phyloP scores from a whole-genome alignment of 2,329 filamentous ascomycete genomes.

The Paraphoma chrysanthemicola region DNA sequence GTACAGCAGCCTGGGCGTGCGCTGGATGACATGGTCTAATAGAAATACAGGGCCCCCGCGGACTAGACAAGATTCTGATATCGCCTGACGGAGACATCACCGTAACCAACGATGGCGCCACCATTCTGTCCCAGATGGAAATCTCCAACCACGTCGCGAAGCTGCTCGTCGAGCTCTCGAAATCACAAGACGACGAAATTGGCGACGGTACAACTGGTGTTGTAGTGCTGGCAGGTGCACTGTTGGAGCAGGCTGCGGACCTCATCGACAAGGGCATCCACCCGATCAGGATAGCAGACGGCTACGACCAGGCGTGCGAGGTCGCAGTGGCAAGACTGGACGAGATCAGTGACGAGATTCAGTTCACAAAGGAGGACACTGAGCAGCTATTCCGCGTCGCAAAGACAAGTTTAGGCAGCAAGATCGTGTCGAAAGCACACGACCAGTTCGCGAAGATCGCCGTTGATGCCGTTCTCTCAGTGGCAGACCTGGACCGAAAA shows the following conservation, averaged over 20 bases:
- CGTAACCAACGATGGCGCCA: slow-evolving; percentile 98
- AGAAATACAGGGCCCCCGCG: slow-evolving; percentile 74
- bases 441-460: slow-evolving; percentile 98
- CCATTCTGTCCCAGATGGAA: slow-evolving; percentile 97
- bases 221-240: slow-evolving; percentile 90
- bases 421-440: slow-evolving; percentile 98
- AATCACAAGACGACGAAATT: slow-evolving; percentile 98
- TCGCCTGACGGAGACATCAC: slow-evolving; percentile 99
- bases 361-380: slow-evolving; percentile 81
- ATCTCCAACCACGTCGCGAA: slow-evolving; percentile 98
- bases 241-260: slow-evolving; percentile 95
- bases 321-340: slow-evolving; percentile 93
- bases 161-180: slow-evolving; percentile 93
- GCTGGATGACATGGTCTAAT: slow-evolving; percentile 11
- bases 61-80: slow-evolving; percentile 98
- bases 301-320: slow-evolving; percentile 97
- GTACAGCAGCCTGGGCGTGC: slow-evolving; percentile 47
- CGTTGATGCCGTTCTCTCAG: slow-evolving; percentile 94
- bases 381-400: slow-evolving; percentile 92
- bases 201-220: slow-evolving; percentile 98
- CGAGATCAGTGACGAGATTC: slow-evolving; percentile 87
- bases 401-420: slow-evolving; percentile 94
- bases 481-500: slow-evolving; percentile 93
- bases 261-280: slow-evolving; percentile 99
- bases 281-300: slow-evolving; percentile 97